Conservation (phyloP, 169 alveolate genomes). For the Cryptosporidium baileyi region DNA sequence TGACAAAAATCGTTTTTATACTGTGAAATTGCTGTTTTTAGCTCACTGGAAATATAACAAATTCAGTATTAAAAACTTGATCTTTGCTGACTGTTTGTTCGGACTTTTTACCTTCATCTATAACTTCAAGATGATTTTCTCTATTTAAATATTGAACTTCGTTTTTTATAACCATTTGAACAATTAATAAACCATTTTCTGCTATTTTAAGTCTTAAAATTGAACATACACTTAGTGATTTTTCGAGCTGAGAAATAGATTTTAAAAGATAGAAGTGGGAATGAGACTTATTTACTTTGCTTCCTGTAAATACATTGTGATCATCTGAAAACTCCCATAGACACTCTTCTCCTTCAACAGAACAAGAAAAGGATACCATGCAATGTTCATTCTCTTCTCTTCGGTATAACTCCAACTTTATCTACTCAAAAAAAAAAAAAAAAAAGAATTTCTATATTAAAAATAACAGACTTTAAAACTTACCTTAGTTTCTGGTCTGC, state of each 20-base stretch:
- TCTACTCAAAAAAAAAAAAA: not conserved
- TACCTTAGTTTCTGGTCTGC: constrained; percentile 47
- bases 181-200: constrained; percentile 5
- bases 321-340: constrained; percentile 63
- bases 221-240: constrained; percentile 34
- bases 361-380: constrained; percentile 48
- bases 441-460: too few species aligned
- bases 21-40: not conserved
- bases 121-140: too few species aligned
- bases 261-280: not conserved
- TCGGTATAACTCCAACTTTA: constrained; percentile 24
- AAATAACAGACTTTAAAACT: not conserved
- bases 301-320: constrained; percentile 38
- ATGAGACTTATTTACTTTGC: not conserved
- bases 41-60: constrained; percentile 25
- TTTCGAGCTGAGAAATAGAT: constrained; percentile 46
- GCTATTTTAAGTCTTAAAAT: not conserved
- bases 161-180: constrained; percentile 52
- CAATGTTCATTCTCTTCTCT: not conserved
- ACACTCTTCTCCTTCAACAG: constrained; percentile 64
- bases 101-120: not conserved
- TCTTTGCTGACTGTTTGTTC: not conserved
- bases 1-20: not conserved
- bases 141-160: not conserved
- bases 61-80: constrained; percentile 28